phyloP scores from a whole-genome alignment of 208 protist genomes.

The Acanthamoeba rhysodes region DNA sequence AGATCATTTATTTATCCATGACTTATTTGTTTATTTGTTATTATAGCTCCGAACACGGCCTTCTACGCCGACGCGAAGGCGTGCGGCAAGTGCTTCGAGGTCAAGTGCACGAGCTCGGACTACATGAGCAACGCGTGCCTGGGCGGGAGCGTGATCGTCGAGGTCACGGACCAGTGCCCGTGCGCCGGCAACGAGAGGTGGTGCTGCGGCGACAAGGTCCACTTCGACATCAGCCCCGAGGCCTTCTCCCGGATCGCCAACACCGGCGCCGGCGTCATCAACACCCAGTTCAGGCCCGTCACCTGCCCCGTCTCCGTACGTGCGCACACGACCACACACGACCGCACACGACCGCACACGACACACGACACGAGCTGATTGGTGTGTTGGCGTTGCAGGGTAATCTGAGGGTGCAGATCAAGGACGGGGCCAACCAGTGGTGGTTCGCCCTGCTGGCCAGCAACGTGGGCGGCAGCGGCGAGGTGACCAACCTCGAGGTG shows the following conservation, averaged over 20 bases:
- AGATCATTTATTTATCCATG: neutral
- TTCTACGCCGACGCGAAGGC: constrained; percentile 8
- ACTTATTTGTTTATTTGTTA: neutral
- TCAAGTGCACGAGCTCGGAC: constrained; percentile 45
- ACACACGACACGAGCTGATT: neutral
- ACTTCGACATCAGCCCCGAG: constrained; percentile 53
- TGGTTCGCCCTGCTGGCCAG: constrained; percentile 61
- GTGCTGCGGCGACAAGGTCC: constrained; percentile 61
- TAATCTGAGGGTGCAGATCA: constrained; percentile 13
- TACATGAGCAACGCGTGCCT: constrained; percentile 51
- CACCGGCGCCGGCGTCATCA: constrained; percentile 12
- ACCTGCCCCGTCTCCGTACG: constrained; percentile 38
- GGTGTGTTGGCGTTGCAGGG: neutral
- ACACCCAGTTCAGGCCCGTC: constrained; percentile 53
- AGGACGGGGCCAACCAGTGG: constrained; percentile 57
- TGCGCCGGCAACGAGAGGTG: constrained; percentile 27
- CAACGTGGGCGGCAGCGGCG: constrained; percentile 58
- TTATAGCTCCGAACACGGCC: constrained; percentile 26
- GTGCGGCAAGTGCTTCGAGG: constrained; percentile 67
- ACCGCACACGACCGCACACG: no score
- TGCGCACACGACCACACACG: no score
- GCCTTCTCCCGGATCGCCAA: constrained; percentile 60
- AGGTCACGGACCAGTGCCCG: neutral
- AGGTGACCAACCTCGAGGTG: constrained; percentile 29
- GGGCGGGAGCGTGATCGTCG: constrained; percentile 2